Evolutionary conservation across 768 basidiomycete genomes (phyloP).

Genomic region (Boletus insuetus): DNA sequence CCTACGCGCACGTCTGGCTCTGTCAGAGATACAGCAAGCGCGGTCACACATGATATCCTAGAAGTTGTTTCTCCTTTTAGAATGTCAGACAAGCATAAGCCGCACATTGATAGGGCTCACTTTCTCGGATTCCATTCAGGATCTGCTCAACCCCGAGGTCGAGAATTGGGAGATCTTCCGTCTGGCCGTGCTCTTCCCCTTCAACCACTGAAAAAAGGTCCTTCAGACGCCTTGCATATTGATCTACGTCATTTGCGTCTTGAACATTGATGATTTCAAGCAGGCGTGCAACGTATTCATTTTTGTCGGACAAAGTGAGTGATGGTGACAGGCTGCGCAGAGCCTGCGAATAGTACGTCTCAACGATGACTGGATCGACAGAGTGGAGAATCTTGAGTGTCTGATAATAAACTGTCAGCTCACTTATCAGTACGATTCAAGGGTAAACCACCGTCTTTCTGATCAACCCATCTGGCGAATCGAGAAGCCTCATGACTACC

Average conservation of each 20-base stretch:
- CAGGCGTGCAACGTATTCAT: slow-evolving; percentile 45
- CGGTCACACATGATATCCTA: slow-evolving; percentile 43
- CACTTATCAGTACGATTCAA: background rate
- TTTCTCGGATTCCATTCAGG: slow-evolving; percentile 46
- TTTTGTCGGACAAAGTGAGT: slow-evolving; percentile 35
- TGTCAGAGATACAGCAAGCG: slow-evolving; percentile 42
- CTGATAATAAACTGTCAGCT: slow-evolving; percentile 36
- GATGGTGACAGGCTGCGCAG: slow-evolving; percentile 37
- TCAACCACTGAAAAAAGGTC: slow-evolving; percentile 40
- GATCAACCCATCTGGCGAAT: slow-evolving; percentile 55
- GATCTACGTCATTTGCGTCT: slow-evolving; percentile 49
- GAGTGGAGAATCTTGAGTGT: slow-evolving; percentile 54
- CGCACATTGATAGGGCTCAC: slow-evolving; percentile 36
- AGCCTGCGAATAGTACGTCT: slow-evolving; percentile 49
- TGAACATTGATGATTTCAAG: slow-evolving; percentile 55
- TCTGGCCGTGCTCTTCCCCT: slow-evolving; percentile 26
- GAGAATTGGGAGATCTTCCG: slow-evolving; percentile 41
- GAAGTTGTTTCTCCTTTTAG: slow-evolving; percentile 40
- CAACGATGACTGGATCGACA: slow-evolving; percentile 59
- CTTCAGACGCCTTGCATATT: slow-evolving; percentile 52
- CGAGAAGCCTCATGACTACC: slow-evolving; percentile 63
- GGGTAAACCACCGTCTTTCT: slow-evolving; percentile 51
- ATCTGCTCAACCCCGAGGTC: slow-evolving; percentile 58
- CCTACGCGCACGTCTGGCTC: slow-evolving; percentile 40
- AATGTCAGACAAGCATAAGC: slow-evolving; percentile 10